These are phyloP conservation scores for Pseudocercospora cruenta DNA, from an alignment of 2,329 filamentous ascomycete genomes.

Conservation along the genomic window DNA sequence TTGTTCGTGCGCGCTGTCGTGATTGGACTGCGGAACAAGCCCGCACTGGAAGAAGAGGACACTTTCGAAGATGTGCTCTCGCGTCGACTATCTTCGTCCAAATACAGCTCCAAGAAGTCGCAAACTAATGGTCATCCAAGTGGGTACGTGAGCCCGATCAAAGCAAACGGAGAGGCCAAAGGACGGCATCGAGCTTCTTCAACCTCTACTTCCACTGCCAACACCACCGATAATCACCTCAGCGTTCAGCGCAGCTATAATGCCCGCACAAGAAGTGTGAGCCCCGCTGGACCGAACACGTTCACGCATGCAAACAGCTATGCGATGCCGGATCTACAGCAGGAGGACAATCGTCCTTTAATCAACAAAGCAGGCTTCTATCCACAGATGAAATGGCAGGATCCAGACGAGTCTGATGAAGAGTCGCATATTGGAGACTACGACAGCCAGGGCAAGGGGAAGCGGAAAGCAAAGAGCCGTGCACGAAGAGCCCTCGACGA, in stretches of 20 bases:
- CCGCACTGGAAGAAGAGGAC: slow-evolving; percentile 16
- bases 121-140: slow-evolving; percentile 29
- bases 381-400: slow-evolving; percentile 36
- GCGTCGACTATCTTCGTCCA: background rate
- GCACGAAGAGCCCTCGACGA: slow-evolving; percentile 27
- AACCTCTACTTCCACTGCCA: slow-evolving; percentile 37
- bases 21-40: slow-evolving; percentile 34
- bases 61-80: slow-evolving; percentile 15
- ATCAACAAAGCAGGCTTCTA: slow-evolving; percentile 50
- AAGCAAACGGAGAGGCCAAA: slow-evolving; percentile 27
- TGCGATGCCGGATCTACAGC: slow-evolving; percentile 20
- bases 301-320: slow-evolving; percentile 26
- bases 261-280: slow-evolving; percentile 44
- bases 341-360: slow-evolving; percentile 37
- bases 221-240: slow-evolving; percentile 25
- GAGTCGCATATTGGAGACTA: slow-evolving; percentile 26
- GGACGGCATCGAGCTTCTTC: slow-evolving; percentile 39
- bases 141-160: slow-evolving; percentile 31
- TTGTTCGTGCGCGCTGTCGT: slow-evolving; percentile 52
- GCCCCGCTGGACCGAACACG: slow-evolving; percentile 33
- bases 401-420: slow-evolving; percentile 38
- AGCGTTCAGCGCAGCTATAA: slow-evolving; percentile 37
- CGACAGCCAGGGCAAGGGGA: slow-evolving; percentile 28
- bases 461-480: slow-evolving; percentile 20
- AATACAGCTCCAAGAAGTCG: slow-evolving; percentile 11